A percentile compares a stretch with the other conserved stretches of the same genome.
phyloP scores from a whole-genome alignment of 2,329 filamentous ascomycete genomes.

The Venturia aucupariae region DNA sequence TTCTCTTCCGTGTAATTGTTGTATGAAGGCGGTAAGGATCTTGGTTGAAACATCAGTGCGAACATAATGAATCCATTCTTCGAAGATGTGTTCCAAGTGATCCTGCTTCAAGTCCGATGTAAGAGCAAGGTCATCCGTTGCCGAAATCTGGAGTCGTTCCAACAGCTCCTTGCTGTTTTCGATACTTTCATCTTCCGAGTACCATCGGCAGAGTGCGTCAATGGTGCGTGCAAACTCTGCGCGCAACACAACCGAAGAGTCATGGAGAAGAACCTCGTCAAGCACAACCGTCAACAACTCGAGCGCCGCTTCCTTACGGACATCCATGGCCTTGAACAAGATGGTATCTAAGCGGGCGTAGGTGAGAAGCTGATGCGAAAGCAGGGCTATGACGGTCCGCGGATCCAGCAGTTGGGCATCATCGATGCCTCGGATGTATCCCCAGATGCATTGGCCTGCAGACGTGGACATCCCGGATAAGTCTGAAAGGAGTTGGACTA shows the following conservation, averaged over 20 bases:
- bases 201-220: slow-evolving; percentile 72
- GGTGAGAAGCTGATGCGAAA: slow-evolving; percentile 52
- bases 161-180: slow-evolving; percentile 62
- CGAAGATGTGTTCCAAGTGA: slow-evolving; percentile 89
- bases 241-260: slow-evolving; percentile 67
- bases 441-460: slow-evolving; percentile 45
- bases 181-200: slow-evolving; percentile 61
- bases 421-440: slow-evolving; percentile 42
- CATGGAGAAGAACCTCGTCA: slow-evolving; percentile 68
- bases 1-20: slow-evolving; percentile 68
- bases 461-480: slow-evolving; percentile 52
- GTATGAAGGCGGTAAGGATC: slow-evolving; percentile 65
- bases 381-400: slow-evolving; percentile 49
- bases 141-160: slow-evolving; percentile 49
- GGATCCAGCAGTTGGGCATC: slow-evolving; percentile 52
- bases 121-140: slow-evolving; percentile 22
- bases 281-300: slow-evolving; percentile 74
- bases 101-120: slow-evolving; percentile 55
- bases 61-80: slow-evolving; percentile 84
- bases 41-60: slow-evolving; percentile 68
- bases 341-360: slow-evolving; percentile 51
- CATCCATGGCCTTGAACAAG: slow-evolving; percentile 61
- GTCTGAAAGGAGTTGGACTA: slow-evolving; percentile 51
- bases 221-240: slow-evolving; percentile 80
- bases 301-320: slow-evolving; percentile 62